phyloP scores from a whole-genome alignment of 1,284 basidiomycete genomes.

The Ustilago hordei region DNA sequence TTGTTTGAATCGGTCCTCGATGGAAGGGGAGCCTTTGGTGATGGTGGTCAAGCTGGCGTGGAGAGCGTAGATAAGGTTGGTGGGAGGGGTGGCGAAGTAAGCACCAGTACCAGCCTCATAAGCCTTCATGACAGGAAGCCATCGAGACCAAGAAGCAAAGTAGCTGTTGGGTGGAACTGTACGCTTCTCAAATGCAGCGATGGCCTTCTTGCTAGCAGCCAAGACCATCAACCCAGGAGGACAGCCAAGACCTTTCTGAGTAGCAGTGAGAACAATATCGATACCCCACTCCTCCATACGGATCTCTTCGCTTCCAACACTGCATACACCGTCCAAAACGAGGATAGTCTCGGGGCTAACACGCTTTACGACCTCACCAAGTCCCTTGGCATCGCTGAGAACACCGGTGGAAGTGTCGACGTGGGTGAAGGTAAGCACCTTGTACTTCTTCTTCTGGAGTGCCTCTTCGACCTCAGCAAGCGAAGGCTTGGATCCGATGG shows the following conservation, averaged over 20 bases:
- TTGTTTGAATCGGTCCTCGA: slow-evolving; percentile 82
- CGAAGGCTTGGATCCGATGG: slow-evolving; percentile 82
- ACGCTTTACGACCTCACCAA: slow-evolving; percentile 80
- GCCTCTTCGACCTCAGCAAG: slow-evolving; percentile 77
- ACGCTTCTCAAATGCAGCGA: slow-evolving; percentile 80
- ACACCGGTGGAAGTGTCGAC: slow-evolving; percentile 78
- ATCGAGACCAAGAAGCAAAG: slow-evolving; percentile 77
- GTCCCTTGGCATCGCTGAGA: slow-evolving; percentile 83
- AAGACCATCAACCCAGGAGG: slow-evolving; percentile 94
- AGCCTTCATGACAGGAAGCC: slow-evolving; percentile 69
- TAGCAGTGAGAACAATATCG: slow-evolving; percentile 88
- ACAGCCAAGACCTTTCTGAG: slow-evolving; percentile 93
- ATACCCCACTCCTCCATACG: slow-evolving; percentile 91
- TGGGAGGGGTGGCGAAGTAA: slow-evolving; percentile 73
- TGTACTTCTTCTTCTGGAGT: slow-evolving; percentile 85
- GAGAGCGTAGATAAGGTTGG: slow-evolving; percentile 93
- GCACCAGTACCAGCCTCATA: slow-evolving; percentile 66
- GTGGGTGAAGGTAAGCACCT: slow-evolving; percentile 91
- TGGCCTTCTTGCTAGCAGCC: slow-evolving; percentile 82
- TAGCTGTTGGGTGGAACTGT: slow-evolving; percentile 81
- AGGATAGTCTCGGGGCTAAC: slow-evolving; percentile 89
- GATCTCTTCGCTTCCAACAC: slow-evolving; percentile 95
- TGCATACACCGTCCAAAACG: slow-evolving; percentile 91
- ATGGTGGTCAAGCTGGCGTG: slow-evolving; percentile 83
- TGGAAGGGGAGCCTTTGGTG: slow-evolving; percentile 73